phyloP scores from a whole-genome alignment of 441 rosid species.

The Erysimum pusillum region DNA sequence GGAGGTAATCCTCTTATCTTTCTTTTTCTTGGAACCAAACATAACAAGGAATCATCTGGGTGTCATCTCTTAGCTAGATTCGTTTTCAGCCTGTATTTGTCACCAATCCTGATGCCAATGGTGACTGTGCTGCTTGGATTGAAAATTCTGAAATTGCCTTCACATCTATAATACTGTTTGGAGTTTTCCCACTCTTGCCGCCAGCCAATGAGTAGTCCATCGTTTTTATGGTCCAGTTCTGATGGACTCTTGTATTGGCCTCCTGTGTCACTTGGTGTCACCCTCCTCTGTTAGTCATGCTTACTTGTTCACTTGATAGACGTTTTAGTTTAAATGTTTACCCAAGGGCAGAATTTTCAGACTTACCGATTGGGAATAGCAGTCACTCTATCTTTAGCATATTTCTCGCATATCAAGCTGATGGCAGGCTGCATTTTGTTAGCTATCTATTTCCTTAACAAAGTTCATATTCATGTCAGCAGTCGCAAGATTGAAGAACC shows the following conservation, averaged over 20 bases:
- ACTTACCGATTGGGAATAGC: too few species aligned
- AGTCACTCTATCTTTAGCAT: not conserved
- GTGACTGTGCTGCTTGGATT: not conserved
- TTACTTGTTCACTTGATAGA: not conserved
- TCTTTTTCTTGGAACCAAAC: not conserved
- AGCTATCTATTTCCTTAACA: not conserved
- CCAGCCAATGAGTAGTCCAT: not conserved
- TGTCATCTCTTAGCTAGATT: not conserved
- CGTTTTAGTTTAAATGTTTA: too few species aligned
- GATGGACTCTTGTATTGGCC: not conserved
- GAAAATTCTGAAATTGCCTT: not conserved
- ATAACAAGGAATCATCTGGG: not conserved
- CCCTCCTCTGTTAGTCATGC: not conserved
- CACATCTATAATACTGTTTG: not conserved
- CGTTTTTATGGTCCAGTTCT: not conserved
- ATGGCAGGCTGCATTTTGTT: not conserved
- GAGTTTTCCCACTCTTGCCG: not conserved
- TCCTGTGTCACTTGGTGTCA: not conserved
- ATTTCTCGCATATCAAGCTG: not conserved
- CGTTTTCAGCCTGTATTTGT: not conserved
- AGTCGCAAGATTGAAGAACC: slow-evolving; percentile 72
- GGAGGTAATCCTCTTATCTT: slow-evolving; percentile 52
- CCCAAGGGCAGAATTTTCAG: too few species aligned
- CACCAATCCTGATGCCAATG: not conserved
- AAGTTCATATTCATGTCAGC: slow-evolving; percentile 26